phyloP scores from a whole-genome alignment of 2,329 filamentous ascomycete species.

The Fusarium goolgardi region DNA sequence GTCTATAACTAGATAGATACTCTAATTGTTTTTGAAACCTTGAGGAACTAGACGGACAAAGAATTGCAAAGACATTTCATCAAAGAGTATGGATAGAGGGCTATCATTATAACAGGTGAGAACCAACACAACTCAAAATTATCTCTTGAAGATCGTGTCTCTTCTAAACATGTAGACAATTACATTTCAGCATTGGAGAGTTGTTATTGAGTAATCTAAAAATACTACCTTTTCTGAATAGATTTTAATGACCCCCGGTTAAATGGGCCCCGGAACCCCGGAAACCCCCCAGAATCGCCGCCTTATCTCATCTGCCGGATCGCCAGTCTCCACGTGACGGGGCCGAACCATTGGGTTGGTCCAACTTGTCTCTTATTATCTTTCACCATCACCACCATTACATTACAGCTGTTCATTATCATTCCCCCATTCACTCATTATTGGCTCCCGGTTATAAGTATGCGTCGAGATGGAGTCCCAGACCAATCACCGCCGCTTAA shows the following conservation, averaged over 20 bases:
- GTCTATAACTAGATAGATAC: background rate
- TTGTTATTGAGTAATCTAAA: background rate
- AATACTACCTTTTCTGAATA: background rate
- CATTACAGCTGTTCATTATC: background rate
- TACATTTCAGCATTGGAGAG: background rate
- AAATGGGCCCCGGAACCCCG: constrained; percentile 7
- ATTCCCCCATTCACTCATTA: background rate
- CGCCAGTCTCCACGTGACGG: constrained; percentile 32
- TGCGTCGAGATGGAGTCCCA: constrained; percentile 24
- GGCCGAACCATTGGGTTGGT: constrained; percentile 27
- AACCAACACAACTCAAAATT: background rate
- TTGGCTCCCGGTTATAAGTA: background rate
- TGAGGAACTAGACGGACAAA: background rate
- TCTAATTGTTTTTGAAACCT: background rate
- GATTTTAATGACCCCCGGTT: constrained; percentile 9
- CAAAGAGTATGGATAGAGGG: too few species aligned
- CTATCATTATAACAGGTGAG: too few species aligned
- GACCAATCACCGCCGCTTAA: background rate
- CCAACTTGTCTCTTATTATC: background rate
- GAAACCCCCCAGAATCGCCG: constrained; percentile 8
- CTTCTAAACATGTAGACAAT: background rate
- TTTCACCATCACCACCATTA: background rate
- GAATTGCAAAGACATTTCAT: background rate
- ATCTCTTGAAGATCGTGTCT: background rate
- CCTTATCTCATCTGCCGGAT: constrained; percentile 9